Evolutionary conservation across 1,284 basidiomycete species (phyloP).

Genomic region (Trichosporon coremiiforme): DNA sequence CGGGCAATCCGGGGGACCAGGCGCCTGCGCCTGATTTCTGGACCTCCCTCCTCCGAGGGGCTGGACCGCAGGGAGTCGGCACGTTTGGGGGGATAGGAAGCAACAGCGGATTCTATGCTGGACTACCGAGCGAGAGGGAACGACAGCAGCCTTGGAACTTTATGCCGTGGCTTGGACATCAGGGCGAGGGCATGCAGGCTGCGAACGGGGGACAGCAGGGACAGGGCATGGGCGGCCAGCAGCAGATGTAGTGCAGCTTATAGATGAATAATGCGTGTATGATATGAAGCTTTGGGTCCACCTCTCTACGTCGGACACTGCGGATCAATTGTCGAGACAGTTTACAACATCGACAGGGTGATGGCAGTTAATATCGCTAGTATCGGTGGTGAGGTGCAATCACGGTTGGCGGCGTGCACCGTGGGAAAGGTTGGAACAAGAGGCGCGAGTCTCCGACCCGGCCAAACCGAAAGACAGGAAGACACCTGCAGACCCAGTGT

Average conservation of each 20-base stretch:
- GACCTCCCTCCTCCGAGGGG: slow-evolving; percentile 27
- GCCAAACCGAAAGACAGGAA: no score
- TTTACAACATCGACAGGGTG: no score
- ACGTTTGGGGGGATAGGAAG: slow-evolving; percentile 22
- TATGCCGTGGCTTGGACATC: slow-evolving; percentile 10
- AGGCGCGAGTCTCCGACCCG: no score
- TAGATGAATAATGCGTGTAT: no score
- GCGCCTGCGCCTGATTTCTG: slow-evolving; percentile 26
- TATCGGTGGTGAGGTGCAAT: no score
- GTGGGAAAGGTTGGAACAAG: no score
- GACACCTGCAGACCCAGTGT: no score
- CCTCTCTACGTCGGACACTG: no score
- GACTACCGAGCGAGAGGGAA: neutral
- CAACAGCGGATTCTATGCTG: neutral
- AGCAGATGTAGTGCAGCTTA: neutral
- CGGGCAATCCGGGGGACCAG: slow-evolving; percentile 14
- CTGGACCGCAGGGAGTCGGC: slow-evolving; percentile 14
- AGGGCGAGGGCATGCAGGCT: neutral
- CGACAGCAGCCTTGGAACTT: slow-evolving; percentile 18
- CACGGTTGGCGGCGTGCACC: no score
- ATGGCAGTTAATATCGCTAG: no score
- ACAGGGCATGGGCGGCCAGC: neutral
- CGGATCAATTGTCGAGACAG: no score
- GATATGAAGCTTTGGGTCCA: no score
- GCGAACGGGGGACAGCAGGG: neutral